A percentile compares a stretch with the other conserved stretches of the same genome.
Conservation (phyloP, 768 basidiomycete species). For the Pholiota conissans region DNA sequence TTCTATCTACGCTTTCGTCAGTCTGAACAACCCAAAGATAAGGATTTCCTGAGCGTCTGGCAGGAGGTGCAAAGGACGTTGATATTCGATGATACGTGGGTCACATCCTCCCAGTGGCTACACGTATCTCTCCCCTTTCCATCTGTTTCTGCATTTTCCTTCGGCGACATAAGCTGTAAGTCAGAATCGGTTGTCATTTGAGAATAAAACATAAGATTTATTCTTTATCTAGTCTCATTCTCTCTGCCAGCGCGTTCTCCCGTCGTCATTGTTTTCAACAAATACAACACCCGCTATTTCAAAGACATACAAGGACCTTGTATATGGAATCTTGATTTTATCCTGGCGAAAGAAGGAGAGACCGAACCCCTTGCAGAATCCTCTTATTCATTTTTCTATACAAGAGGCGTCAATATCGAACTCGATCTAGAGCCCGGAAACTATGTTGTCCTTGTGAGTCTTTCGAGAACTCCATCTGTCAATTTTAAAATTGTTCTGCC, state of each 20-base stretch:
- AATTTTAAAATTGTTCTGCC: too few relatives aligned
- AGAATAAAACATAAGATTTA: neutral
- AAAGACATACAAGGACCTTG: slow-evolving; percentile 43
- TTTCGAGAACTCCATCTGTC: neutral
- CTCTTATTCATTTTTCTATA: slow-evolving; percentile 32
- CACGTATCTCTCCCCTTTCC: slow-evolving; percentile 42
- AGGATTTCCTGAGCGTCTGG: slow-evolving; percentile 45
- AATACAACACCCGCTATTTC: slow-evolving; percentile 51
- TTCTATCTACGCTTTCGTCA: neutral
- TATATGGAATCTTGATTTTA: slow-evolving; percentile 50
- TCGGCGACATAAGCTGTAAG: slow-evolving; percentile 56
- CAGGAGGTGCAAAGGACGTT: slow-evolving; percentile 42
- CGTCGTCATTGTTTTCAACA: slow-evolving; percentile 53
- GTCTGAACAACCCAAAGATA: slow-evolving; percentile 21
- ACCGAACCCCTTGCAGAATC: slow-evolving; percentile 38
- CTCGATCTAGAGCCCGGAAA: slow-evolving; percentile 40
- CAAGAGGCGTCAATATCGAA: slow-evolving; percentile 44
- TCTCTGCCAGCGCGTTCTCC: slow-evolving; percentile 37
- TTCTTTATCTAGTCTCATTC: slow-evolving; percentile 39
- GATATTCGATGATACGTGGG: slow-evolving; percentile 49
- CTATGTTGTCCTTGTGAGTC: slow-evolving; percentile 42
- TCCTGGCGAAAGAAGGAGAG: slow-evolving; percentile 47
- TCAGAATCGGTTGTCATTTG: neutral
- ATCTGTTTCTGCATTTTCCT: slow-evolving; percentile 43
- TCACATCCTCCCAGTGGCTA: slow-evolving; percentile 49